Base-by-base conservation (phyloP, 495 filamentous ascomycete species). In the Lasiosphaeriaceae sp. region DNA sequence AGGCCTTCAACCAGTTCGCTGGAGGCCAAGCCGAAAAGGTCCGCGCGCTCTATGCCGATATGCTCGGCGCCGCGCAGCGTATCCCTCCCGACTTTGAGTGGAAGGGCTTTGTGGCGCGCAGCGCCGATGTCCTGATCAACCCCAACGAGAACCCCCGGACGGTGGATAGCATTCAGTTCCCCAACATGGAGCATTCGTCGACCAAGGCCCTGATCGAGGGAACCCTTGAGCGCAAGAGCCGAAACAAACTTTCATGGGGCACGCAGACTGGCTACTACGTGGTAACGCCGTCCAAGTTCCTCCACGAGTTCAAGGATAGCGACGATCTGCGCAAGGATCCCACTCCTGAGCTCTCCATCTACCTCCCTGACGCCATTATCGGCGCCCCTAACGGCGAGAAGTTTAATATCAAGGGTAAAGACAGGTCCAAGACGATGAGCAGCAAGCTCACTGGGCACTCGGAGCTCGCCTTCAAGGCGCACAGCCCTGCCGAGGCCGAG, bases 321-420 rank as follows among this genome's bases (percentile, higher is more conserved):
- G 93, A 98, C 71, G 87, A 96, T 67, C 75, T 89, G 66, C 81
- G 80, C 51, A 80, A 81, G 61, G 95, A 98, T 57, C 92, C 93
- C 7, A 71, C 75, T 22, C 95, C 93, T 0, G 92, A 97, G 68
- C 76, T 92, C 9, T 91, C 88, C 21, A 85, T 98, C 52, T 98
- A 91, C 69, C 83, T 98, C 8, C 94, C 94, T 45, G 95, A 98
- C 66, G 95, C 92, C 65, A 73, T 83, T 22, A 79, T 97, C 55
- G 90, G 92, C 54, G 78, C 79, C 4, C 78, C 90, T 41, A 82
- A 78, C 59, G 92, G 86, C 43, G 79, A 83, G 60, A 96, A 96
- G 69, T 97, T 98, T 84, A 87, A 82, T 63, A 78, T 98, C 69
- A 96, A 96, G 77, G 95, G 94, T 63, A 98, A 97, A 73, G 90